Evolutionary conservation across 2,329 filamentous ascomycete genomes (phyloP), one percentile per base, ranked within the genome.

Genomic region (Grosmannia clavigera): DNA sequence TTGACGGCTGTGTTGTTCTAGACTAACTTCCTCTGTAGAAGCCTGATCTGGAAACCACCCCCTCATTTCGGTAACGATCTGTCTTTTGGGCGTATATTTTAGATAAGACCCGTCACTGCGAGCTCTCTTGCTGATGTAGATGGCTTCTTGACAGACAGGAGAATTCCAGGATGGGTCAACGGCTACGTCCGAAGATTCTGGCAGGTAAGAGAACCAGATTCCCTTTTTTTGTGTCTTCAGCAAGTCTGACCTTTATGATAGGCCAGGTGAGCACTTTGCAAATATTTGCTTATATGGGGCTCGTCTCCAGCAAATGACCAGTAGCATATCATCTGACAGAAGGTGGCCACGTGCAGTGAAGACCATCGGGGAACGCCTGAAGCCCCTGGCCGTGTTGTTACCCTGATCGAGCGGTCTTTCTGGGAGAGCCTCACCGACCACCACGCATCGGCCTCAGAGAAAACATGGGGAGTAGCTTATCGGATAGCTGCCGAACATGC

Each of bases 1-100:
- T n/a, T 31, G 7, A 19, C 33, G 9, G 10, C 22, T 56, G 10
- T 25, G 10, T 46, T 29, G 25, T 31, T 40, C n/a, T 22, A 51
- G 22, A 7, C 48, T 38, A 25, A 43, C 54, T n/a, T 38, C 22
- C 33, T 31, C 25, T 11, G 22, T 11, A 94, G 92, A 75, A 96
- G 91, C 72, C 76, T 99, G 71, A 96, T 99, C 68, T 99, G 92
- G 92, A 99, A 97, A 73, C 92, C 94, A 60, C 94, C 94, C 63
- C 94, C 94, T 66, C 89, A 96, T 71, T 96, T 88, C 71, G 92
- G 92, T 96, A 85, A 72, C 62, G 56, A 19, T 16, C 53, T 19
- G 64, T 31, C 60, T 55, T 59, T 54, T 25, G 33, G 9, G 29
- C 29, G 29, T 31, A 31, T 31, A 31, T 5, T 31, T 31, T 31